phyloP scores from a whole-genome alignment of 2,329 filamentous ascomycete species.

The Epichloe brachyelytri region DNA sequence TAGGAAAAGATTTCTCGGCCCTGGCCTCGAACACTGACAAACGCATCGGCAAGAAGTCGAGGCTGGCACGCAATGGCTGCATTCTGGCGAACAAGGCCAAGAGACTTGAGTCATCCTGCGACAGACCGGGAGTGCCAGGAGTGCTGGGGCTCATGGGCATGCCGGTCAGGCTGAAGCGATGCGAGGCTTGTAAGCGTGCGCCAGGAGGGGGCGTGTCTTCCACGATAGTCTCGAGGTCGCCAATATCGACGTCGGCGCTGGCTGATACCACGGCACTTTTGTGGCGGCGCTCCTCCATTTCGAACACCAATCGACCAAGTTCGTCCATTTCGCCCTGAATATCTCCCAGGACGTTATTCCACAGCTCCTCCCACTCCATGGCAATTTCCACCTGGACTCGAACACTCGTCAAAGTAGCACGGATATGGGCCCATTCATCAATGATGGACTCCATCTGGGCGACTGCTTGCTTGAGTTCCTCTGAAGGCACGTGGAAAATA shows the following conservation, averaged over 20 bases:
- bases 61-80: conserved; percentile 81
- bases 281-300: conserved; percentile 94
- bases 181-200: conserved; percentile 41
- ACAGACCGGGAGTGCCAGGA: conserved; percentile 40
- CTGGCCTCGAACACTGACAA: conserved; percentile 73
- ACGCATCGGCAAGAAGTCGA: conserved; percentile 94
- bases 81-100: conserved; percentile 87
- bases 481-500: conserved; percentile 54
- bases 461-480: conserved; percentile 64
- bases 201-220: conserved; percentile 61
- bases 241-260: conserved; percentile 62
- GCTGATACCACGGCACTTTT: conserved; percentile 54
- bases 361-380: conserved; percentile 98
- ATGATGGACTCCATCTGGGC: conserved; percentile 82
- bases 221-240: conserved; percentile 83
- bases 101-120: conserved; percentile 75
- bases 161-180: conserved; percentile 54
- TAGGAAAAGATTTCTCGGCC: conserved; percentile 70
- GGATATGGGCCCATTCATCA: conserved; percentile 72
- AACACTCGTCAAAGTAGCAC: conserved; percentile 60
- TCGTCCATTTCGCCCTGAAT: conserved; percentile 80
- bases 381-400: conserved; percentile 90
- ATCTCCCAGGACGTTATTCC: conserved; percentile 85
- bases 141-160: conserved; percentile 51
- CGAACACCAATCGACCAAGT: conserved; percentile 71